These are phyloP conservation scores for Karstenula rhodostoma DNA, from an alignment of 2,329 filamentous ascomycete species.

Conservation along the genomic window DNA sequence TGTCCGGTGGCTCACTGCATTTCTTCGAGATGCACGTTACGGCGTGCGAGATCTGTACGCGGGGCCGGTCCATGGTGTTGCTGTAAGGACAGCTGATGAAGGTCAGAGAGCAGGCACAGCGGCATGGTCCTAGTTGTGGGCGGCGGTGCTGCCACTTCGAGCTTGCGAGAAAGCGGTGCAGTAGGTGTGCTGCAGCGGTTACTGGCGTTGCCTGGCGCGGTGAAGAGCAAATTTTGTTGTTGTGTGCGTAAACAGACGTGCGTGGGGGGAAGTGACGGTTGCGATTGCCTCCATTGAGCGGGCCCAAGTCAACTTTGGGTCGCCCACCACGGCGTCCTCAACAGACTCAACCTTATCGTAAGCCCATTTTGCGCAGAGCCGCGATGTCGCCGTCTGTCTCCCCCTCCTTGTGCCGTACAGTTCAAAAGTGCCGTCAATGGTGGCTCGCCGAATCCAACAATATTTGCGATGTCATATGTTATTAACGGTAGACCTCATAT, in stretches of 20 bases:
- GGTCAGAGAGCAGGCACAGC: not conserved
- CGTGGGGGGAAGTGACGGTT: not conserved
- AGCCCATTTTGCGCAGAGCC: not conserved
- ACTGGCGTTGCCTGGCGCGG: not conserved
- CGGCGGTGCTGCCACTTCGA: not conserved
- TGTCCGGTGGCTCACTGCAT: not conserved
- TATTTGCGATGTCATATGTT: not conserved
- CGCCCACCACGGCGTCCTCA: constrained; percentile 1
- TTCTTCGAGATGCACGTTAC: not conserved
- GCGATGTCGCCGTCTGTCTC: not conserved
- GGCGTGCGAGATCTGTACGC: not conserved
- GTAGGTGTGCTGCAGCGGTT: not conserved
- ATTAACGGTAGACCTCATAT: not conserved
- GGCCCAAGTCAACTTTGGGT: not conserved
- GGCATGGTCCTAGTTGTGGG: not conserved
- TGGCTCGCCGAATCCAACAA: not conserved
- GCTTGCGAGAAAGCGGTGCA: not conserved
- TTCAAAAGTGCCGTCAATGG: not conserved
- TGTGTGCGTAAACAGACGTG: not conserved
- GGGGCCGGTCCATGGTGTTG: not conserved
- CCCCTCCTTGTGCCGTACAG: not conserved
- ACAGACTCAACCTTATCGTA: not conserved
- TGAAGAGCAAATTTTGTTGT: not conserved
- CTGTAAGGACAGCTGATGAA: not conserved
- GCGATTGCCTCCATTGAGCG: constrained; percentile 4